Conservation (phyloP, 2,329 filamentous ascomycete species). For the Lachnellula hyalina region DNA sequence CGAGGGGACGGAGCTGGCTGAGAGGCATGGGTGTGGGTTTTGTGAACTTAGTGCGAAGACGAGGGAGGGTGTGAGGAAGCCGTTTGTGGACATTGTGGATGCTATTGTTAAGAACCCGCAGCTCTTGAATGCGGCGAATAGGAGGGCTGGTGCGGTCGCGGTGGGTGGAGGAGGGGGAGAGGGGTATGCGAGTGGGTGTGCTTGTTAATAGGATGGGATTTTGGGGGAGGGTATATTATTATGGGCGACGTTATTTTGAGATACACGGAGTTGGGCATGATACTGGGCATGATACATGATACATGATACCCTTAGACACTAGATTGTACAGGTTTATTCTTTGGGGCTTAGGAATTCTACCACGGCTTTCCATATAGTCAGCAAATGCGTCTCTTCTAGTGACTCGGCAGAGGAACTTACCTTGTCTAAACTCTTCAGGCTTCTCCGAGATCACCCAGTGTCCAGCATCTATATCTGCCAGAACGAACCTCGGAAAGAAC, state of each 20-base stretch:
- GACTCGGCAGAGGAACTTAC: slow-evolving; percentile 40
- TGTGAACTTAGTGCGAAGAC: slow-evolving; percentile 52
- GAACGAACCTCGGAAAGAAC: slow-evolving; percentile 74
- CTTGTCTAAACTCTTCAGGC: slow-evolving; percentile 69
- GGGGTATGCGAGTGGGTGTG: slow-evolving; percentile 18
- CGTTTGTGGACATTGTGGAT: slow-evolving; percentile 49
- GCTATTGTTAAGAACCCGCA: slow-evolving; percentile 42
- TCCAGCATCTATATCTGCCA: slow-evolving; percentile 70
- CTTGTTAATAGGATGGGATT: slow-evolving; percentile 14
- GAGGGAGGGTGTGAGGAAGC: slow-evolving; percentile 44
- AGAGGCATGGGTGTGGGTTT: slow-evolving; percentile 41
- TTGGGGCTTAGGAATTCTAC: slow-evolving; percentile 54
- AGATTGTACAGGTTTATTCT: slow-evolving; percentile 38
- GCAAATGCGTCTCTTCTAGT: not conserved
- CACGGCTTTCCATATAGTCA: slow-evolving; percentile 44
- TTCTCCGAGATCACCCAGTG: slow-evolving; percentile 92
- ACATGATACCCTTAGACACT: slow-evolving; percentile 33
- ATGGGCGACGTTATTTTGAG: not conserved
- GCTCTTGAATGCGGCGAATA: slow-evolving; percentile 31
- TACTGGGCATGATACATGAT: slow-evolving; percentile 21
- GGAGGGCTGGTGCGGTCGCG: slow-evolving; percentile 22
- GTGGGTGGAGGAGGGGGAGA: slow-evolving; percentile 21
- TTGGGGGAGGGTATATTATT: not conserved
- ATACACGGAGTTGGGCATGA: slow-evolving; percentile 13
- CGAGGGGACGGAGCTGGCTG: slow-evolving; percentile 44